These are phyloP conservation scores for Pseudonitzschia multiseries DNA, from an alignment of 108 stramenopile species.

Conservation along the genomic window DNA sequence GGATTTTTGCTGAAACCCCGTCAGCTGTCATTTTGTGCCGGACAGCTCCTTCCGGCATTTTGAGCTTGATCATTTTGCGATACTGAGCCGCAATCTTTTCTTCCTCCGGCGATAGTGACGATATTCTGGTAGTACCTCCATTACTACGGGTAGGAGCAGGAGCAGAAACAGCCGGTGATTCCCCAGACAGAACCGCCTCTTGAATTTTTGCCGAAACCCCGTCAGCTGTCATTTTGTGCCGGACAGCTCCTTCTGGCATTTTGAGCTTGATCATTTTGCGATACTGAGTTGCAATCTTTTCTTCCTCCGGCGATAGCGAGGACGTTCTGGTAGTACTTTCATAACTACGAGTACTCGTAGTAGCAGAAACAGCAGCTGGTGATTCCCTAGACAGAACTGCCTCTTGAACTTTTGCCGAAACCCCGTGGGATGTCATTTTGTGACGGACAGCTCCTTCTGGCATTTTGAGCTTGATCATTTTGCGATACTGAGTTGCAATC, in stretches of 20 bases:
- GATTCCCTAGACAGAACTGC: conserved; percentile 17
- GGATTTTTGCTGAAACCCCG: conserved; percentile 24
- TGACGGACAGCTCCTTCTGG: conserved; percentile 30
- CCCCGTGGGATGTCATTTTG: conserved; percentile 27
- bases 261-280: conserved; percentile 34
- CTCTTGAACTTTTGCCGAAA: conserved; percentile 21
- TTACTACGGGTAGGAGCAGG: background rate
- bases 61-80: conserved; percentile 35
- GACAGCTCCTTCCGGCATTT: conserved; percentile 37
- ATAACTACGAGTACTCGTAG: background rate
- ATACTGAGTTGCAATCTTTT: conserved; percentile 28
- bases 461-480: conserved; percentile 36
- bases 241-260: conserved; percentile 27
- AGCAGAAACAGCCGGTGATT: background rate
- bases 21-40: conserved; percentile 26
- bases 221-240: conserved; percentile 28
- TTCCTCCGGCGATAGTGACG: conserved; percentile 23
- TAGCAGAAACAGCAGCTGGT: background rate
- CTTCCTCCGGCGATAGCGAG: conserved; percentile 29
- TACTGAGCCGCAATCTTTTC: conserved; percentile 36
- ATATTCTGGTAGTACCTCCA: background rate
- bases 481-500: conserved; percentile 33
- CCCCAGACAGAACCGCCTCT: conserved; percentile 21
- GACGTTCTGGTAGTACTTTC: too few relatives aligned
- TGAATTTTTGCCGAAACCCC: conserved; percentile 13